Conservation (phyloP, 192 early-diverging fungal genomes). For the Chytriomyces sp. region DNA sequence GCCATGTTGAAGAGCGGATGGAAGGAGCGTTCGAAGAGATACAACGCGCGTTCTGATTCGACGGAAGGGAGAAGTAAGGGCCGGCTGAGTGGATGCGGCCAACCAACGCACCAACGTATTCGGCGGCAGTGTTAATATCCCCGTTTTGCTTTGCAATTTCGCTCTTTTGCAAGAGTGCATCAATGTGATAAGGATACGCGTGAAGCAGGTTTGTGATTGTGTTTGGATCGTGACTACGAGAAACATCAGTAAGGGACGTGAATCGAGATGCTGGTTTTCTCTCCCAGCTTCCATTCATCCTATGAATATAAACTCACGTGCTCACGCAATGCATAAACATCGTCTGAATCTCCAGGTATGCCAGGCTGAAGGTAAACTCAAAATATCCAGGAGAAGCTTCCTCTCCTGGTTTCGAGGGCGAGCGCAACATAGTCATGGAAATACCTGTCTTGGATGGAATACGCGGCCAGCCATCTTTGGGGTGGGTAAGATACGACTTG, state of each 20-base stretch:
- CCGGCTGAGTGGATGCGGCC: not conserved
- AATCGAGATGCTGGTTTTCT: conserved; percentile 29
- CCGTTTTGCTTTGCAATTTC: conserved; percentile 87
- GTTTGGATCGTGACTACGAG: conserved; percentile 62
- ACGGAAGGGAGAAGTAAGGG: not conserved
- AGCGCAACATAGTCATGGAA: conserved; percentile 43
- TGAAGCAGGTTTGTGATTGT: conserved; percentile 67
- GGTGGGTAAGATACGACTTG: conserved; percentile 62
- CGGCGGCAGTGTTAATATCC: conserved; percentile 76
- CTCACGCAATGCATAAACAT: conserved; percentile 74
- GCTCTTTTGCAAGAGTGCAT: conserved; percentile 78
- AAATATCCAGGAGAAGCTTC: conserved; percentile 37
- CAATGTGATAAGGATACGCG: conserved; percentile 87
- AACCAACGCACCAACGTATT: conserved; percentile 65
- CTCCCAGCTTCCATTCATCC: too few relatives aligned
- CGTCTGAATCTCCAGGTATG: conserved; percentile 74
- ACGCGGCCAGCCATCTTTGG: conserved; percentile 66
- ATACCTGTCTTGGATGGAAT: conserved; percentile 36
- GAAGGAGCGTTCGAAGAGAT: conserved; percentile 80
- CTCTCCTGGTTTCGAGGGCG: conserved; percentile 5
- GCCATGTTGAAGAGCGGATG: conserved; percentile 75
- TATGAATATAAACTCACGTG: conserved; percentile 46
- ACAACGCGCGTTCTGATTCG: conserved; percentile 80
- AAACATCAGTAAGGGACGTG: not conserved
- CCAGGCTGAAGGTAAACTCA: conserved; percentile 68